These are phyloP conservation scores for Debaryomyces sp. DNA, from an alignment of 1,139 yeast species.

Conservation along the genomic window DNA sequence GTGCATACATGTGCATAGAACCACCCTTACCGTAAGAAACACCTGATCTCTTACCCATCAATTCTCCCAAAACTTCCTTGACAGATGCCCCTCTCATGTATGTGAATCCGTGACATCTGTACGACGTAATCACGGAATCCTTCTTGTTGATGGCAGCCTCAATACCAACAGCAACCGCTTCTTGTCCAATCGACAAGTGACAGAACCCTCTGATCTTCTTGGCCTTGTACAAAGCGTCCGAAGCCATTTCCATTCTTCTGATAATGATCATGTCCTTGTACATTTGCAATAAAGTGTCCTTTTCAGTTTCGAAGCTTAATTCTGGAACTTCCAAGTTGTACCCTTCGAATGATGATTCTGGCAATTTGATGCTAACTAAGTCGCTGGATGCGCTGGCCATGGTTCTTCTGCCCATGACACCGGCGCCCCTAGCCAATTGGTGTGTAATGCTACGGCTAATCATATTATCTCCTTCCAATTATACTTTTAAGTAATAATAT, in stretches of 20 bases:
- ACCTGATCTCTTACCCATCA: conserved; percentile 96
- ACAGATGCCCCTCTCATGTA: conserved; percentile 95
- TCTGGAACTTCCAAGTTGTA: conserved; percentile 79
- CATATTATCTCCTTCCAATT: conserved; percentile 6
- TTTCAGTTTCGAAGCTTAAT: conserved; percentile 74
- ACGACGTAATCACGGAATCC: conserved; percentile 92
- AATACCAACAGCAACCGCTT: conserved; percentile 97
- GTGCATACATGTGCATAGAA: conserved; percentile 98
- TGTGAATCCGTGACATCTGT: conserved; percentile 98
- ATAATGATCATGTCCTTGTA: conserved; percentile 93
- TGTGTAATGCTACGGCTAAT: conserved; percentile 11
- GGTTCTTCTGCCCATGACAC: conserved; percentile 26
- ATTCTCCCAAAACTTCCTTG: conserved; percentile 87
- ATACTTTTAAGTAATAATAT: background rate
- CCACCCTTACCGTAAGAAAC: conserved; percentile 98
- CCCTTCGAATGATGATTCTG: conserved; percentile 81
- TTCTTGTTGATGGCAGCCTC: conserved; percentile 86
- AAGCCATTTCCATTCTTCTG: conserved; percentile 98
- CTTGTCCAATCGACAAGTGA: conserved; percentile 98
- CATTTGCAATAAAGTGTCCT: conserved; percentile 82
- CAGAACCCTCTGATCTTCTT: conserved; percentile 98
- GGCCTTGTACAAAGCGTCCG: conserved; percentile 97
- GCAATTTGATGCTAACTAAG: conserved; percentile 59
- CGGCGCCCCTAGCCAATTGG: conserved; percentile 10
- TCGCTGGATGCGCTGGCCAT: conserved; percentile 41